These are phyloP conservation scores for Pseudogymnoascus sp. DNA, from an alignment of 2,329 filamentous ascomycete species.

Conservation along the genomic window DNA sequence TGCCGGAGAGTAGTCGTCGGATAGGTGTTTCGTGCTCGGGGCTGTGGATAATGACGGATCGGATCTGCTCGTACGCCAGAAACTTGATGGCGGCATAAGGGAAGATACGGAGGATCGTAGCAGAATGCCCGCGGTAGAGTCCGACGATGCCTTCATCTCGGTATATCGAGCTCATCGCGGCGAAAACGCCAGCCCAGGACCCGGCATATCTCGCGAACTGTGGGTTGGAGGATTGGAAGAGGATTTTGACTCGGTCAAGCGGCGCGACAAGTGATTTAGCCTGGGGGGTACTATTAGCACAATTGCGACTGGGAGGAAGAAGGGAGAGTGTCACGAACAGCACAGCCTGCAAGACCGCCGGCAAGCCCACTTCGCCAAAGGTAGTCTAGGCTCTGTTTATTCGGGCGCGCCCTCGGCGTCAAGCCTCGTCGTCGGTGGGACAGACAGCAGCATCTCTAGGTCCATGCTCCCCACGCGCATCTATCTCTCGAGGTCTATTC, in stretches of 20 bases:
- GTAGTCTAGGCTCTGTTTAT: slow-evolving; percentile 77
- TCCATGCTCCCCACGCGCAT: slow-evolving; percentile 20
- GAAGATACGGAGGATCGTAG: slow-evolving; percentile 88
- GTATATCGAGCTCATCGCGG: slow-evolving; percentile 80
- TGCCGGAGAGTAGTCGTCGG: slow-evolving; percentile 67
- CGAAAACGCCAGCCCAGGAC: slow-evolving; percentile 77
- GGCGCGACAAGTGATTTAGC: slow-evolving; percentile 94
- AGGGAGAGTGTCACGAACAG: slow-evolving; percentile 49
- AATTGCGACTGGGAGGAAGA: slow-evolving; percentile 1
- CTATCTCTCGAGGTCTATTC: slow-evolving; percentile 35
- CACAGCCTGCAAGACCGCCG: slow-evolving; percentile 85
- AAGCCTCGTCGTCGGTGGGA: slow-evolving; percentile 47
- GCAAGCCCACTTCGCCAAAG: slow-evolving; percentile 76
- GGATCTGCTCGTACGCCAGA: slow-evolving; percentile 93
- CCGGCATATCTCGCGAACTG: slow-evolving; percentile 90
- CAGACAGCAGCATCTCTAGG: slow-evolving; percentile 36
- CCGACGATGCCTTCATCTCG: slow-evolving; percentile 64
- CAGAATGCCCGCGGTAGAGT: slow-evolving; percentile 89
- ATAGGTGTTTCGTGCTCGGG: slow-evolving; percentile 71
- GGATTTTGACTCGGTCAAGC: slow-evolving; percentile 95
- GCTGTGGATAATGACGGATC: slow-evolving; percentile 65
- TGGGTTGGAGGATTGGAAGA: slow-evolving; percentile 93
- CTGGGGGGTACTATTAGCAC: slow-evolving; percentile 39
- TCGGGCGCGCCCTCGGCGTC: slow-evolving; percentile 39
- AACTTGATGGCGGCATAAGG: slow-evolving; percentile 98